phyloP scores from a whole-genome alignment of 2,329 filamentous ascomycete species.

The Nemania diffusa region DNA sequence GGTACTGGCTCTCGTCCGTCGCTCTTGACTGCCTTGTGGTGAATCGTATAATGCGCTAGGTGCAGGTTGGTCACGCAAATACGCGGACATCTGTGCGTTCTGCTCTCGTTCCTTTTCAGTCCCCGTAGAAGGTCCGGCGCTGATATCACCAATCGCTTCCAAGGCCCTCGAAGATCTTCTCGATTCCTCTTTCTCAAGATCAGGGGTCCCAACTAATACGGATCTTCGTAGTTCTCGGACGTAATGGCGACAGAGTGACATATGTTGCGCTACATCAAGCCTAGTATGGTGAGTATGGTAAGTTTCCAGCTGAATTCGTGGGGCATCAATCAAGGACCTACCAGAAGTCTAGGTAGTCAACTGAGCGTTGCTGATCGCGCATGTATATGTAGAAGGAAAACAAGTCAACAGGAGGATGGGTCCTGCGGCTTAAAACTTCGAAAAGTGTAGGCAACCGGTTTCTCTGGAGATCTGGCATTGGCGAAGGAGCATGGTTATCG shows the following conservation, averaged over 20 bases:
- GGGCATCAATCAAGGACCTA: slow-evolving; percentile 56
- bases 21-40: slow-evolving; percentile 62
- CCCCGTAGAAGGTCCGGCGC: slow-evolving; percentile 69
- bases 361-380: slow-evolving; percentile 96
- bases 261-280: slow-evolving; percentile 99
- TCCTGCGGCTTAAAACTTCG: slow-evolving; percentile 92
- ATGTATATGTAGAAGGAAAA: slow-evolving; percentile 99
- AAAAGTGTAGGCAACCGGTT: slow-evolving; percentile 94
- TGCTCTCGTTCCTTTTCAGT: slow-evolving; percentile 79
- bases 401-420: slow-evolving; percentile 93
- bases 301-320: slow-evolving; percentile 23
- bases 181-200: slow-evolving; percentile 81
- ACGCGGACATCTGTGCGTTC: slow-evolving; percentile 91
- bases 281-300: slow-evolving; percentile 58
- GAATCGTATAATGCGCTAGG: slow-evolving; percentile 63
- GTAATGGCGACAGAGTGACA: slow-evolving; percentile 96
- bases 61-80: slow-evolving; percentile 75
- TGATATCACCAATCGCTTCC: slow-evolving; percentile 76
- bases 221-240: slow-evolving; percentile 94
- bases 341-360: slow-evolving; percentile 99
- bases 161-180: slow-evolving; percentile 86
- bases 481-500: slow-evolving; percentile 58
- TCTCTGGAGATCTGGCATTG: slow-evolving; percentile 70
- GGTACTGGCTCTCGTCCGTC: slow-evolving; percentile 60
- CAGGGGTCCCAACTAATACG: slow-evolving; percentile 91